Conservation (phyloP, 306 rosid species). For the Medicago arabica region DNA sequence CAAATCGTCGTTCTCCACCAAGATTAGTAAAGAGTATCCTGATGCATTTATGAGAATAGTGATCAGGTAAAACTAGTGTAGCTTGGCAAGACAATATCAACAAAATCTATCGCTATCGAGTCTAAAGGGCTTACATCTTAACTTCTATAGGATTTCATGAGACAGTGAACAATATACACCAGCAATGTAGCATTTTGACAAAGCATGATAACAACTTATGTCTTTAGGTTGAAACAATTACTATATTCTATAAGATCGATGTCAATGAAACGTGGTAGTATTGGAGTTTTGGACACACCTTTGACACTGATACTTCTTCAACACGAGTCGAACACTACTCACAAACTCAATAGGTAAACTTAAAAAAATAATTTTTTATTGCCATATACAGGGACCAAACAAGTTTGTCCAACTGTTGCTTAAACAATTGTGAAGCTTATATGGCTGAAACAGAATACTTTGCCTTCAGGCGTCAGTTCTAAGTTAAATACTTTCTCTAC, state of each 20-base stretch:
- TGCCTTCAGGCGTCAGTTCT: neutral
- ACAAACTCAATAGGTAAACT: neutral
- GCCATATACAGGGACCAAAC: neutral
- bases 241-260: conserved; percentile 4
- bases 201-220: conserved; percentile 23
- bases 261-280: neutral
- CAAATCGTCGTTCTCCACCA: conserved; percentile 98
- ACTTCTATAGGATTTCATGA: conserved; percentile 13
- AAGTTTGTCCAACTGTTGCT: neutral
- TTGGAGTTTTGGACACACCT: neutral
- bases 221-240: conserved; percentile 10
- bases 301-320: neutral
- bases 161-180: conserved; percentile 26
- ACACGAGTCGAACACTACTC: neutral
- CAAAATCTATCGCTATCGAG: neutral
- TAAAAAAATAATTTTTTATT: neutral
- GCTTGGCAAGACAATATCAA: conserved; percentile 20
- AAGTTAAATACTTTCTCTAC: neutral
- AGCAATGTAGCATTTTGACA: conserved; percentile 25
- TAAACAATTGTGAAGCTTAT: conserved; percentile 5
- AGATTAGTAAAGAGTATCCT: conserved; percentile 95
- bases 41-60: conserved; percentile 42
- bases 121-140: conserved; percentile 26
- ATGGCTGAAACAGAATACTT: neutral
- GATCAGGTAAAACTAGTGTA: conserved; percentile 27